Evolutionary conservation across 345 rosid species (phyloP), one percentile per base, ranked within the genome.

Genomic region (Pugionium dolabratum): DNA sequence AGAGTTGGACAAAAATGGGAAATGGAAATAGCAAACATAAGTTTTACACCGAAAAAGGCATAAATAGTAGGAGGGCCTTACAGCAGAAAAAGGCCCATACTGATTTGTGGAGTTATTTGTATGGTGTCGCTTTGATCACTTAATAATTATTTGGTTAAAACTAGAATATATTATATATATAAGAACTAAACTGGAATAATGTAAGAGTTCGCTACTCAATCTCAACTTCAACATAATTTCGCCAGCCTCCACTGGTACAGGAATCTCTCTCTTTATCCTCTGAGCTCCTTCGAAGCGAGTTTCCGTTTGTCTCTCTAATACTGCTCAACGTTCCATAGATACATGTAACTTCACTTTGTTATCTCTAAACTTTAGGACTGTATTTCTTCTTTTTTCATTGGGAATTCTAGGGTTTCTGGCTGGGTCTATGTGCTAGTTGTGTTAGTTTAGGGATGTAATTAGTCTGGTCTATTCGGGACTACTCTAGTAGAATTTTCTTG

Each of bases 201-300:
- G 11, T 6, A 1, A 33, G 41, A 31, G 62, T 54, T 52, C 46
- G 35, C 28, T 46, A 34, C 11, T 48, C 66, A 70, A 74, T 74
- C 78, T 68, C 63, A 66, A 39, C 58, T 60, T 59, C 1, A 53
- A 74, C 74, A 68, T 74, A 72, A 62, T 67, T 54, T 18, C 73
- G 55, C 54, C 64, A 73, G 69, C 78, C 73, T 61, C 78, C 72
- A 52, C 32, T 37, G 28, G 55, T 7, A 34, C 73, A 69, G 73
- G 73, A 48, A 48, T 60, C 64, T 66, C 32, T 28, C 55, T 44
- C 27, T 63, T 25, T 74, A 73, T 62, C 77, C 77, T 64, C 51
- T 58, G 69, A 55, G 32, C 37, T 2, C 9, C 4, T 41, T 37
- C 27, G 52, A 36, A 46, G 51, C 54, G 4, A 46, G 18, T 3